These are phyloP conservation scores for Pholiota conissans DNA, from an alignment of 768 basidiomycete species.

Conservation along the genomic window DNA sequence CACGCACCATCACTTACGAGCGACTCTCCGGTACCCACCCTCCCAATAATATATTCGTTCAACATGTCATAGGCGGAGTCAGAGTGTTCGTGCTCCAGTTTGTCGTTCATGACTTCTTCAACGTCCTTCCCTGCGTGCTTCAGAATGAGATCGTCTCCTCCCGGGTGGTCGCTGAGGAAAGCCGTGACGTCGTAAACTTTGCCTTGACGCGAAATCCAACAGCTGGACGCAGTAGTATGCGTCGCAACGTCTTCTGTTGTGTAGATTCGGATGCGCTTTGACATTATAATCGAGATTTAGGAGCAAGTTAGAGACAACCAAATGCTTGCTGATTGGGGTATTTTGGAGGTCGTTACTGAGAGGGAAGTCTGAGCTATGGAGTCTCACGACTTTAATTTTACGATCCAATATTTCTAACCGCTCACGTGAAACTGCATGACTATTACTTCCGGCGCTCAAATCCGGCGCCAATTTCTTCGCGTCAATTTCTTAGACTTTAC, in stretches of 20 bases:
- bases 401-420: background rate
- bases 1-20: slow-evolving; percentile 77
- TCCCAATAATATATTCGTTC: slow-evolving; percentile 84
- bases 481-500: too few relatives aligned
- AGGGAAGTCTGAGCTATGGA: background rate
- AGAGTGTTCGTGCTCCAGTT: slow-evolving; percentile 83
- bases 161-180: slow-evolving; percentile 89
- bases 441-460: background rate
- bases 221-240: slow-evolving; percentile 62
- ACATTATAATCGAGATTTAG: slow-evolving; percentile 42
- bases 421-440: slow-evolving; percentile 7
- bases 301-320: too few relatives aligned
- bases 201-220: slow-evolving; percentile 80
- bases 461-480: too few relatives aligned
- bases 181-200: slow-evolving; percentile 89
- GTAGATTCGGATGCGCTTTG: slow-evolving; percentile 72
- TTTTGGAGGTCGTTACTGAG: background rate
- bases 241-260: slow-evolving; percentile 69
- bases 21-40: slow-evolving; percentile 71
- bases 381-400: slow-evolving; percentile 26
- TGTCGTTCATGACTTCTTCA: slow-evolving; percentile 77
- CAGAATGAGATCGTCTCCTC: slow-evolving; percentile 90
- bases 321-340: background rate
- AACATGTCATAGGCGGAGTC: slow-evolving; percentile 91
- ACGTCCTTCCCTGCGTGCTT: slow-evolving; percentile 85